These are phyloP conservation scores for Eucalyptus pumila DNA, from an alignment of 345 rosid species.

Conservation along the genomic window DNA sequence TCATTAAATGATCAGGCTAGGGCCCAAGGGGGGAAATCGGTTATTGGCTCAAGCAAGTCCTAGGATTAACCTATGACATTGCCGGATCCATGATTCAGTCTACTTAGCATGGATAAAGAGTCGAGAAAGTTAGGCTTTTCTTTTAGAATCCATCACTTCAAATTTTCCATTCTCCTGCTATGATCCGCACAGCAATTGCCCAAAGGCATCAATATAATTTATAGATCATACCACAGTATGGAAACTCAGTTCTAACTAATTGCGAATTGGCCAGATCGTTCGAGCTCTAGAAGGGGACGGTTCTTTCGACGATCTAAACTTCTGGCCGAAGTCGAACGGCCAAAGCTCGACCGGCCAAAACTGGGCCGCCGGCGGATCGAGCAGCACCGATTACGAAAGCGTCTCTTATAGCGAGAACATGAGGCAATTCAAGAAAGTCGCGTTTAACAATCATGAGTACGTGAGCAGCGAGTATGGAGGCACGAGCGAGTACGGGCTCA, in stretches of 20 bases:
- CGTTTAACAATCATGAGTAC: constrained; percentile 20
- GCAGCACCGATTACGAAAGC: constrained; percentile 2
- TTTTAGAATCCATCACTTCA: not conserved
- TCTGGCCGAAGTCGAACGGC: constrained; percentile 1
- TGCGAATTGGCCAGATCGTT: constrained; percentile 26
- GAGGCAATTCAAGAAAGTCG: constrained; percentile 31
- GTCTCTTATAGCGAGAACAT: constrained; percentile 34
- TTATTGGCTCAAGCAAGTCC: not conserved
- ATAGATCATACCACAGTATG: not conserved
- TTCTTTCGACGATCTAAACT: constrained; percentile 42
- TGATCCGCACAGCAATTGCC: not conserved
- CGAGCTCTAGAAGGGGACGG: constrained; percentile 62
- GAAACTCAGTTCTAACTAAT: not conserved
- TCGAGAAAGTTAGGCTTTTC: not conserved
- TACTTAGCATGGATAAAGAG: not conserved
- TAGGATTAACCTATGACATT: not conserved
- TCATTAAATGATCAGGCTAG: not conserved
- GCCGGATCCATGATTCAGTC: not conserved
- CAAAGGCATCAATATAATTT: not conserved
- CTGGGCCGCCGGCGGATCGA: constrained; percentile 5
- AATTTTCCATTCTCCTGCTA: not conserved
- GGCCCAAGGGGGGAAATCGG: not conserved
- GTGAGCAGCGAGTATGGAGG: constrained; percentile 49
- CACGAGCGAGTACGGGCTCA: constrained; percentile 66
- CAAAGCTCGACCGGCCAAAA: not conserved